Base-by-base conservation (phyloP, 2,329 filamentous ascomycete species). In the Chalara sp. region DNA sequence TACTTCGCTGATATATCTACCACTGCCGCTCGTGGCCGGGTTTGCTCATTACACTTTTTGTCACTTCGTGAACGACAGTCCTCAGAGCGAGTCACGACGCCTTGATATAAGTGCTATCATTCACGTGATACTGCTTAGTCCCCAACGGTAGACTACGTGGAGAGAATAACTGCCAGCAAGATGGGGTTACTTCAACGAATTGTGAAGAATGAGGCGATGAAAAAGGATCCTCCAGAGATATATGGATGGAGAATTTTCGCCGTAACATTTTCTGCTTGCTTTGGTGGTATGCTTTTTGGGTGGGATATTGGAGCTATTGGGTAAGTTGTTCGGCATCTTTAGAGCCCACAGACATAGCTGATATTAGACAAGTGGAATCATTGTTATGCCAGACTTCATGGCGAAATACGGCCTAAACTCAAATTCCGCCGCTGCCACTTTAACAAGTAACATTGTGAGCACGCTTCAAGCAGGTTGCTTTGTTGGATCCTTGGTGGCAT, bases 281-380 rank as follows among this genome's bases (percentile, higher is more conserved):
- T 86, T 53, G 84, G 84, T 53, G 84, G 83, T 45, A 80, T 80
- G 72, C 68, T 75, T 8, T 76, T 81, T 56, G 78, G 78, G 43
- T 80, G 79, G 83, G 63, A 89, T 65, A 84, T 87, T 67, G 83
- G 86, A 63, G 84, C 89, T 7, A 89, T 87, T 76, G 86, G 84
- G 21, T 21, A 3, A 21, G 21, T 21, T 21, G 21, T 21, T 21
- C 21, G 51, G 88, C 85, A 3, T 76, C 8, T 37, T 37, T 21
- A 21, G 21, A 21, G 21, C 21, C 3, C 21, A 21, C 21, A 21
- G 21, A 21, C 21, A 21, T 21, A 21, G 21, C 21, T 21, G 21
- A 21, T 21, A 21, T 21, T 21, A 3, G 21, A 21, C 21, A 2
- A 21, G 21, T 44, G 83, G 83, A 50, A 81, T 92, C 56, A 71